Evolutionary conservation across 2,329 filamentous ascomycete species (phyloP).

Genomic region (Talaromyces verruculosus): DNA sequence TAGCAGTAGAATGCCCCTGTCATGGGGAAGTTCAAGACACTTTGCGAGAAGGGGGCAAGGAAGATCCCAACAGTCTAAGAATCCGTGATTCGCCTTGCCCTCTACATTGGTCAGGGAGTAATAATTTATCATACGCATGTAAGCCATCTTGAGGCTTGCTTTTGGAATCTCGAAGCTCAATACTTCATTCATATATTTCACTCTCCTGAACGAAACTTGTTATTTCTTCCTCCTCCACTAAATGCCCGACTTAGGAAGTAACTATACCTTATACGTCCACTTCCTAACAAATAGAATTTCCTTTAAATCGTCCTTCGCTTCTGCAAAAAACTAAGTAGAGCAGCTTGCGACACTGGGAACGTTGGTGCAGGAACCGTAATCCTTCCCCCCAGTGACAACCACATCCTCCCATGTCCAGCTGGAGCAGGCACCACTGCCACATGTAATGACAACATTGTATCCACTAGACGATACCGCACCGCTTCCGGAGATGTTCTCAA

Average conservation of each 20-base stretch:
- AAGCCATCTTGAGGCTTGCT: neutral
- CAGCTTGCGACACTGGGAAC: conserved; percentile 41
- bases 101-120: neutral
- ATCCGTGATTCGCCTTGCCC: too few species aligned
- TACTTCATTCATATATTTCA: neutral
- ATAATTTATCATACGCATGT: neutral
- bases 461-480: conserved; percentile 33
- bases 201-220: neutral
- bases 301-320: neutral
- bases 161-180: neutral
- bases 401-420: conserved; percentile 57
- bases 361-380: conserved; percentile 43
- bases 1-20: too few species aligned
- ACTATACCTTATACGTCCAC: neutral
- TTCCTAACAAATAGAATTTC: neutral
- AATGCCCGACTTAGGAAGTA: too few species aligned
- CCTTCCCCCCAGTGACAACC: conserved; percentile 54
- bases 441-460: conserved; percentile 55
- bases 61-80: too few species aligned
- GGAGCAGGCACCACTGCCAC: conserved; percentile 53
- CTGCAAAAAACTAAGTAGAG: conserved; percentile 4
- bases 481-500: conserved; percentile 39
- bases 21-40: too few species aligned
- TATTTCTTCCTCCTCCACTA: too few species aligned
- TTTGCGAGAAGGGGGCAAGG: too few species aligned